Base-by-base conservation (phyloP, 345 rosid species). In the Hibiscus syriacus region DNA sequence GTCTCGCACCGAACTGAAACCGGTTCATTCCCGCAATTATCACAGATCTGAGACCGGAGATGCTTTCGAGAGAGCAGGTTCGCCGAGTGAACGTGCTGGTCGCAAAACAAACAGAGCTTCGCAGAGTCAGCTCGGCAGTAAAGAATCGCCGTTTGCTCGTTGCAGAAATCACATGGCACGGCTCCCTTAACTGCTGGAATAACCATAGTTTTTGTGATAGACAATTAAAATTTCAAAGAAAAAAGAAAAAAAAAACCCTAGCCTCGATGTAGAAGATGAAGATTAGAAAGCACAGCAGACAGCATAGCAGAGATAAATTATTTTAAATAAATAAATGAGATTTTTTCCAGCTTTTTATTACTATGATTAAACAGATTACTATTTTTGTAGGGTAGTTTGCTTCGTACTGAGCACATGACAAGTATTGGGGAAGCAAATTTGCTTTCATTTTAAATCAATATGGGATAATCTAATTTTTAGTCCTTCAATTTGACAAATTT, bases 41-140 rank as follows among this genome's bases (percentile, higher is more conserved):
- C 96, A 59, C 98, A 93, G 96, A 93, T 93, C 96, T 83, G 97
- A 1, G 97, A 90, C 9, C 98, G 90, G 26, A 85, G 38, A 79
- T 93, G 98, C 73, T 90, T 93, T 53, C 75, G 80, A 0, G 97
- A 86, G 12, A 90, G 81, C 1, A 78, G 80, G 74, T 93, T 93
- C 14, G 97, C 98, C 5, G 94, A 84, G 85, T 89, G 98, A 19
- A 93, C 98, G 38, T 82, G 98, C 58, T 85, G 96, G 70, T 93
- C 98, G 58, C 98, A 93, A 65, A 79, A 83, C 46, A 93, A 71
- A 43, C 98, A 93, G 1, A 93, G 92, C 86, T 84, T 88, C 13
- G 98, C 98, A 4, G 87, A 74, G 74, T 93, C 97, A 2, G 97
- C 94, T 70, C 88, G n/a, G 72, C 98, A 93, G 80, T 82, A 87